Evolutionary conservation across 1,284 basidiomycete genomes (phyloP).

Genomic region (Trametes versicolor): DNA sequence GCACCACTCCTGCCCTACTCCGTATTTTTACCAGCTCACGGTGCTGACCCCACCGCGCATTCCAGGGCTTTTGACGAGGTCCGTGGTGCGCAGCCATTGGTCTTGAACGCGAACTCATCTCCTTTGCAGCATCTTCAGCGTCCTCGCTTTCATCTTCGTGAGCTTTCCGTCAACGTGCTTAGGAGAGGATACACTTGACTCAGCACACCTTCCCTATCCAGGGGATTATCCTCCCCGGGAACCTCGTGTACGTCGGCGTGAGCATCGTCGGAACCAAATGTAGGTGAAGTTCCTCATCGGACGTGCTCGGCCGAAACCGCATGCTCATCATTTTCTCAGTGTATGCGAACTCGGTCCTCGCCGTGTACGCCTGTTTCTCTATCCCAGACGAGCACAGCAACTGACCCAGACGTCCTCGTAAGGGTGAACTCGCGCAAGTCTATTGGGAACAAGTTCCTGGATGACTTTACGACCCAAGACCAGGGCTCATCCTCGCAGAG

Average conservation of each 20-base stretch:
- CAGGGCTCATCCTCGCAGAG: not conserved
- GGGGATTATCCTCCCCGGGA: slow-evolving; percentile 16
- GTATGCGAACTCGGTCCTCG: slow-evolving; percentile 28
- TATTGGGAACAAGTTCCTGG: slow-evolving; percentile 1
- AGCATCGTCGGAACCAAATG: slow-evolving; percentile 26
- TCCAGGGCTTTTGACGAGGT: slow-evolving; percentile 9
- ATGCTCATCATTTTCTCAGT: slow-evolving; percentile 4
- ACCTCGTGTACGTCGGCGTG: slow-evolving; percentile 18
- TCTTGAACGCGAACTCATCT: not conserved
- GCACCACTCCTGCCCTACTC: not conserved
- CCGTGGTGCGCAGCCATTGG: not conserved
- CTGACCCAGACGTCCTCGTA: not conserved
- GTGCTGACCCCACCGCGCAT: too few species aligned
- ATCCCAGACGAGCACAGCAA: too few species aligned
- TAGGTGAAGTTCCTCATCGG: too few species aligned
- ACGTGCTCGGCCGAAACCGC: too few species aligned
- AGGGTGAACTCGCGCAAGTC: slow-evolving; percentile 25
- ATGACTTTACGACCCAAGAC: slow-evolving; percentile 4
- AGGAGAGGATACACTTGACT: not conserved
- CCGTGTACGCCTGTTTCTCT: slow-evolving; percentile 11
- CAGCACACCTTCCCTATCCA: not conserved
- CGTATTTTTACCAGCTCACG: too few species aligned
- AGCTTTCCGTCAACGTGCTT: not conserved
- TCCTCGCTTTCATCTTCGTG: slow-evolving; percentile 11
- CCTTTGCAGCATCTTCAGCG: not conserved